These are phyloP conservation scores for Suhomyces sp. DNA, from an alignment of 805 yeast species.

Conservation along the genomic window DNA sequence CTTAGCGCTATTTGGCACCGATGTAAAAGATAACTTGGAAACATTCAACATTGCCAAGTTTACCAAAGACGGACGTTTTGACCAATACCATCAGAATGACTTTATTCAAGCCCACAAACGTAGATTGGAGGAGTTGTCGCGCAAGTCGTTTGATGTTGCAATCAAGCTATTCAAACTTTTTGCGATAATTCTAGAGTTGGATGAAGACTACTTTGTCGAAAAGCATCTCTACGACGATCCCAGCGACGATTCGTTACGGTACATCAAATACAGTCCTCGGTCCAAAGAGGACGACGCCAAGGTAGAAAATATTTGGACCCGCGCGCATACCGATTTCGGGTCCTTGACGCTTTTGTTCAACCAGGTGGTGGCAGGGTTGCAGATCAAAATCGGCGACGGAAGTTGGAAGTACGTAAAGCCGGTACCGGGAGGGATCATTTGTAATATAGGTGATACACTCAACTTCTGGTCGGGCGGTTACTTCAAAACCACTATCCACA, in stretches of 20 bases:
- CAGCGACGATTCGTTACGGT: slow-evolving; percentile 33
- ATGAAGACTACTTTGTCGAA: slow-evolving; percentile 30
- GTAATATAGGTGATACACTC: slow-evolving; percentile 35
- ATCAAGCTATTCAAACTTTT: slow-evolving; percentile 25
- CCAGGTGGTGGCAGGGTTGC: slow-evolving; percentile 36
- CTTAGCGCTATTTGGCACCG: slow-evolving; percentile 28
- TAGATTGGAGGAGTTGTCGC: slow-evolving; percentile 19
- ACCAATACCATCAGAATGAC: slow-evolving; percentile 16
- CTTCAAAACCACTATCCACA: slow-evolving; percentile 33
- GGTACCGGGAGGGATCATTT: slow-evolving; percentile 28
- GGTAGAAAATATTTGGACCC: slow-evolving; percentile 30
- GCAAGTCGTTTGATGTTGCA: slow-evolving; percentile 21
- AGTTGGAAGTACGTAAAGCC: slow-evolving; percentile 36
- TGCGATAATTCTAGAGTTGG: slow-evolving; percentile 33
- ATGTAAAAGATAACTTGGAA: slow-evolving; percentile 28
- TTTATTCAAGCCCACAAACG: slow-evolving; percentile 21
- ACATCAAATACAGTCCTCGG: slow-evolving; percentile 32
- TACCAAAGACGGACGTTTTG: slow-evolving; percentile 18
- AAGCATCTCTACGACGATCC: slow-evolving; percentile 30
- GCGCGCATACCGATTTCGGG: slow-evolving; percentile 38
- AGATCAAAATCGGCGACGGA: slow-evolving; percentile 26
- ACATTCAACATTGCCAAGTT: slow-evolving; percentile 33
- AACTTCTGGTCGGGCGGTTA: slow-evolving; percentile 35
- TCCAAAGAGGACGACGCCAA: slow-evolving; percentile 25
- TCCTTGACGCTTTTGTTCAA: slow-evolving; percentile 32